These are phyloP conservation scores for Lachancea lanzarotensis DNA, from an alignment of 805 yeast genomes.

Conservation along the genomic window DNA sequence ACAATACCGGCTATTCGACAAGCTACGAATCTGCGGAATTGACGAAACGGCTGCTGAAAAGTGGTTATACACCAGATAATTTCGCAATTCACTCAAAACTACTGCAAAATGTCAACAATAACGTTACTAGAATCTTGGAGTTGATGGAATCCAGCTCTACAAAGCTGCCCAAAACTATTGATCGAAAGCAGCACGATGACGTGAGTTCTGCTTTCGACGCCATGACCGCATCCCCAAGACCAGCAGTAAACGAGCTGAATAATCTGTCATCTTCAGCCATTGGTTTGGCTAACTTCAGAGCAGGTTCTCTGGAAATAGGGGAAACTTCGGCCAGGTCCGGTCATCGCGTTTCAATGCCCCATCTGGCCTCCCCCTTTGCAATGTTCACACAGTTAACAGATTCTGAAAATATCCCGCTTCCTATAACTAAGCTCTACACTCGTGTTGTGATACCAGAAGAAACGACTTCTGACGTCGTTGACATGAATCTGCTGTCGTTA, in stretches of 20 bases:
- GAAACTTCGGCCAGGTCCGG: conserved; percentile 8
- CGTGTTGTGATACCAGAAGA: conserved; percentile 7
- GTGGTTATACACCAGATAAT: conserved; percentile 13
- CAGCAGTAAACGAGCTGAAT: not conserved
- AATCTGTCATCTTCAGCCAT: not conserved
- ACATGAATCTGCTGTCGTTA: conserved; percentile 42
- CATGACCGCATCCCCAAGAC: conserved; percentile 3
- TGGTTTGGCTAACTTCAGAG: not conserved
- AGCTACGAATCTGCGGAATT: conserved; percentile 11
- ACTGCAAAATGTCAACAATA: conserved; percentile 14
- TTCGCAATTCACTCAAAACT: conserved; percentile 13
- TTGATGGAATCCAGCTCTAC: conserved; percentile 7
- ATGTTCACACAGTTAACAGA: conserved; percentile 15
- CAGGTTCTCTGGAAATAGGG: conserved; percentile 5
- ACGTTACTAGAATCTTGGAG: conserved; percentile 11
- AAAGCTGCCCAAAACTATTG: not conserved
- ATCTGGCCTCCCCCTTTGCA: conserved; percentile 14
- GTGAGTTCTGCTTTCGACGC: conserved; percentile 4
- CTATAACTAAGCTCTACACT: conserved; percentile 14
- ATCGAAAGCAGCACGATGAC: not conserved
- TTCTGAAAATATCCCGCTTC: conserved; percentile 14
- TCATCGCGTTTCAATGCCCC: conserved; percentile 12
- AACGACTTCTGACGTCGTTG: conserved; percentile 42
- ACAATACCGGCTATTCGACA: not conserved
- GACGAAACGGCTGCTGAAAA: conserved; percentile 14